Evolutionary conservation across 495 filamentous ascomycete genomes (phyloP).

Genomic region (Aspergillus sparsus): DNA sequence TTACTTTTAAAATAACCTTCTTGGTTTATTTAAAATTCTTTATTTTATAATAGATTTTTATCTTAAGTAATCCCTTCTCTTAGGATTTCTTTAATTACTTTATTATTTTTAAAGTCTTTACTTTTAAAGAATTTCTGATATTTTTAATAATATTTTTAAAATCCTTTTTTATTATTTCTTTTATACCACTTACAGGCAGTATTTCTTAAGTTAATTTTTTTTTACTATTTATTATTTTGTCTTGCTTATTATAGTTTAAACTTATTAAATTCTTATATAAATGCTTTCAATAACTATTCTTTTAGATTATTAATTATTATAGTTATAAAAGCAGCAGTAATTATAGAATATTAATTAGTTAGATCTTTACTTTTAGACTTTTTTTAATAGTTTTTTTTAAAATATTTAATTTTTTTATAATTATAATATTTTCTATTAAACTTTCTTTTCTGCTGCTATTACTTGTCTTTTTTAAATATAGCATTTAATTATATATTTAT

Average conservation of each 20-base stretch:
- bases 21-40: neutral
- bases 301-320: too few species aligned
- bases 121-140: neutral
- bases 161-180: constrained; percentile 5
- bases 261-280: too few species aligned
- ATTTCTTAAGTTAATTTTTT: neutral
- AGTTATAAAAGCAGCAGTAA: too few species aligned
- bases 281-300: too few species aligned
- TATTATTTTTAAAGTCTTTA: neutral
- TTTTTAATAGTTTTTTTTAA: neutral
- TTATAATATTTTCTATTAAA: constrained; percentile 3
- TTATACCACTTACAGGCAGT: too few species aligned
- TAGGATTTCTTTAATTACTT: neutral
- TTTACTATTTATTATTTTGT: neutral
- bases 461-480: neutral
- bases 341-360: too few species aligned
- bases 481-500: neutral
- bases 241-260: too few species aligned
- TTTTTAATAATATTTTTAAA: constrained; percentile 4
- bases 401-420: neutral
- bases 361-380: too few species aligned
- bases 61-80: neutral
- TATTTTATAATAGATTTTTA: constrained; percentile 1
- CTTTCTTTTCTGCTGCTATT: neutral
- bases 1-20: neutral